Evolutionary conservation across 1,139 yeast species (phyloP).

Genomic region (Torulaspora pretoriensis): DNA sequence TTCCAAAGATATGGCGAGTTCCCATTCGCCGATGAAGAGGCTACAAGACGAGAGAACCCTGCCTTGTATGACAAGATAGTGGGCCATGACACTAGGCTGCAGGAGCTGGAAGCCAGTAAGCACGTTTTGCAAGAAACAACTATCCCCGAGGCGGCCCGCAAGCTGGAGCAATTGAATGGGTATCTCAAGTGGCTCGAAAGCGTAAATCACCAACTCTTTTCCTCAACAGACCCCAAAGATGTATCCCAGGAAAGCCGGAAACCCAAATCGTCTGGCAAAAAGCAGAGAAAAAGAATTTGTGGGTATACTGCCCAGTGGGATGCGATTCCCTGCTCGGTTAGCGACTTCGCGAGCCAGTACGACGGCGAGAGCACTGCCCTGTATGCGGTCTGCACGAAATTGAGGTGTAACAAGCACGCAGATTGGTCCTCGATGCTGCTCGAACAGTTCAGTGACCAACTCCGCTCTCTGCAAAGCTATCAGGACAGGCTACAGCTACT

Average conservation of each 20-base stretch:
- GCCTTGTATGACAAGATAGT: conserved; percentile 39
- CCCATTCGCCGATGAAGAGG: conserved; percentile 20
- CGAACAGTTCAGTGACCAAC: conserved; percentile 24
- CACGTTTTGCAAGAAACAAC: conserved; percentile 21
- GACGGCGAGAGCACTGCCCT: conserved; percentile 12
- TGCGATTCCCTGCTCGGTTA: conserved; percentile 17
- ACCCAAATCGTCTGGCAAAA: conserved; percentile 17
- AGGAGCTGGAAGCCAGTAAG: conserved; percentile 17
- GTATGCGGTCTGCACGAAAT: conserved; percentile 27
- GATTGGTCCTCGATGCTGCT: conserved; percentile 31
- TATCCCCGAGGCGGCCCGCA: conserved; percentile 20
- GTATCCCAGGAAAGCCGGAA: conserved; percentile 13
- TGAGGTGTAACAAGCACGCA: conserved; percentile 29
- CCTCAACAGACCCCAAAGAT: conserved; percentile 21
- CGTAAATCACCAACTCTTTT: conserved; percentile 22
- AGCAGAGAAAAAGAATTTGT: conserved; percentile 25
- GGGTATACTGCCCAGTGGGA: conserved; percentile 23
- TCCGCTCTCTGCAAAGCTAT: conserved; percentile 27
- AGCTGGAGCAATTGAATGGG: conserved; percentile 20
- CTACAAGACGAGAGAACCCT: conserved; percentile 34
- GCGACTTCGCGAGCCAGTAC: conserved; percentile 20
- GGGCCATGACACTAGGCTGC: conserved; percentile 27
- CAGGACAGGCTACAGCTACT: conserved; percentile 27
- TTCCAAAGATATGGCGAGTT: conserved; percentile 26
- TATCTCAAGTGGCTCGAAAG: conserved; percentile 35